Conservation (phyloP, 768 basidiomycete genomes). For the Lentinula guzmanii region DNA sequence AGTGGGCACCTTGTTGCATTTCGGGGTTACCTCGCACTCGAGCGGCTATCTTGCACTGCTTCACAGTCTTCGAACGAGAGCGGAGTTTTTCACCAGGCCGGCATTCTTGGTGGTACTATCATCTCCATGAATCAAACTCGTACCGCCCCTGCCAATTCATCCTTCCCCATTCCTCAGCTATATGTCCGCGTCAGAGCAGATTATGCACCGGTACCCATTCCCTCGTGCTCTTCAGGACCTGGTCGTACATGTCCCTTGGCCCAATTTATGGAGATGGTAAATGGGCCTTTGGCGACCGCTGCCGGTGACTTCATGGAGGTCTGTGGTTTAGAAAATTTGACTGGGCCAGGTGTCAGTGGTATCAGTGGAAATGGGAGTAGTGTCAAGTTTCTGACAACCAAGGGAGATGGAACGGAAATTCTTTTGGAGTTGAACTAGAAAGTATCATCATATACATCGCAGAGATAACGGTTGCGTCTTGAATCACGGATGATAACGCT, state of each 20-base stretch:
- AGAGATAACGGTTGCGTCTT: too few relatives aligned
- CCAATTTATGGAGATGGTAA: constrained; percentile 25
- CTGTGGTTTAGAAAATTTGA: constrained; percentile 23
- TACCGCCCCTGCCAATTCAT: background rate
- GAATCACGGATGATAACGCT: too few relatives aligned
- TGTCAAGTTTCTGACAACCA: constrained; percentile 4
- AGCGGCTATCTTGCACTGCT: constrained; percentile 28
- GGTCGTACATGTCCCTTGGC: constrained; percentile 30
- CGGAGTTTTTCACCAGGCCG: background rate
- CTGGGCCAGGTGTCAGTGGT: constrained; percentile 1
- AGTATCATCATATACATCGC: too few relatives aligned
- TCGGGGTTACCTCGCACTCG: constrained; percentile 34
- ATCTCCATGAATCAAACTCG: background rate
- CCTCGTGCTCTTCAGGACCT: constrained; percentile 32
- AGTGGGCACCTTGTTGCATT: constrained; percentile 34
- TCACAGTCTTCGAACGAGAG: constrained; percentile 9
- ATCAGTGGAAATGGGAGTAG: background rate
- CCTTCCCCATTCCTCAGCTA: background rate
- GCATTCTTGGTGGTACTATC: constrained; percentile 3
- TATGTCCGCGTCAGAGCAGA: constrained; percentile 34
- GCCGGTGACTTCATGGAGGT: constrained; percentile 31
- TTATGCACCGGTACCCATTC: constrained; percentile 34
- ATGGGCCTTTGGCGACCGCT: constrained; percentile 15
- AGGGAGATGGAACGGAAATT: constrained; percentile 4
- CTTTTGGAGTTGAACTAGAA: background rate